These are phyloP conservation scores for Lactuca saligna DNA, from an alignment of 129 eudicot species.

Conservation along the genomic window DNA sequence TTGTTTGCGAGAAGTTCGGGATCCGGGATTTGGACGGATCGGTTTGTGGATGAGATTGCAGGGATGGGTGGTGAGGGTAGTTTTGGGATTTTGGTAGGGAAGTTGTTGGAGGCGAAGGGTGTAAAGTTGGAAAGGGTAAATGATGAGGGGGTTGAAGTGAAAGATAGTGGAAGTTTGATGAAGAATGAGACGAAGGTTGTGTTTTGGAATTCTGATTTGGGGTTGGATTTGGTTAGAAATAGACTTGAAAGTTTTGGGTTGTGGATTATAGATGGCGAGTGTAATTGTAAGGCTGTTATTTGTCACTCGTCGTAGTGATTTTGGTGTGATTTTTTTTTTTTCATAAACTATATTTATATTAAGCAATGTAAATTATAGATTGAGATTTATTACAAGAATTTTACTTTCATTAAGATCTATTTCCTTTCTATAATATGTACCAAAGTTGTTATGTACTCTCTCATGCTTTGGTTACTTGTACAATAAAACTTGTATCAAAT, in stretches of 20 bases:
- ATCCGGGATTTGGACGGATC: slow-evolving; percentile 50
- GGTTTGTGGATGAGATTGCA: slow-evolving; percentile 40
- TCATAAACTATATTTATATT: neutral
- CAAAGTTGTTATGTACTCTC: no score
- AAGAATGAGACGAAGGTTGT: slow-evolving; percentile 38
- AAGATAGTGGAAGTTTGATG: slow-evolving; percentile 24
- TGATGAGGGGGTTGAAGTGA: slow-evolving; percentile 29
- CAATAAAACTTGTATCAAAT: no score
- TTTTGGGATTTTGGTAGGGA: slow-evolving; percentile 35
- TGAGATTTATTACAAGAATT: no score
- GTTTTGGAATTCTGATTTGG: slow-evolving; percentile 55
- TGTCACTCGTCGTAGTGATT: slow-evolving; percentile 61
- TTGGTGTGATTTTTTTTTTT: neutral
- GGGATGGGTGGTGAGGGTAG: slow-evolving; percentile 15
- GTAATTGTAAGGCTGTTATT: slow-evolving; percentile 59
- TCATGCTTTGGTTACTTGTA: no score
- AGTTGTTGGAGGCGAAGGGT: slow-evolving; percentile 42
- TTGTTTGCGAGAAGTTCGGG: slow-evolving; percentile 56
- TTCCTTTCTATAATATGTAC: no score
- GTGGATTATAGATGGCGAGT: slow-evolving; percentile 71
- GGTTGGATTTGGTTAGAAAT: slow-evolving; percentile 35
- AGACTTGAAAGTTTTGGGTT: slow-evolving; percentile 51
- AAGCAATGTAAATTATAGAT: no score
- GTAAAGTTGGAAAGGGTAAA: slow-evolving; percentile 34
- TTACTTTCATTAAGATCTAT: no score